phyloP scores from a whole-genome alignment of 352 stramenopile species.

The Halophytophthora polymorphica region DNA sequence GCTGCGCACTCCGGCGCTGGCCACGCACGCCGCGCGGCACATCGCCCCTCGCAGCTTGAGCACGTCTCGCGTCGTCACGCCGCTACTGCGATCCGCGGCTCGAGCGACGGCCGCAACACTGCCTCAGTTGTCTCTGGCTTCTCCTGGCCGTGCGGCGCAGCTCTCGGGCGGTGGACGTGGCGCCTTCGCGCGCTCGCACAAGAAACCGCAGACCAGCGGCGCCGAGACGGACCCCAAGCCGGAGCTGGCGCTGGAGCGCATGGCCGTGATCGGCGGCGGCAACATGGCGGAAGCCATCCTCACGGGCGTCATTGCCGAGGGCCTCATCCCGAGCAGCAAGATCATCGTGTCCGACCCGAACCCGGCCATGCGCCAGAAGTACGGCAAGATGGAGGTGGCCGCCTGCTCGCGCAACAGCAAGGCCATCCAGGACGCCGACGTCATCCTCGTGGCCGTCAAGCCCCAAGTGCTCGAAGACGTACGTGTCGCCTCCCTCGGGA shows the following conservation, averaged over 20 bases:
- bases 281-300: constrained; percentile 91
- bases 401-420: constrained; percentile 61
- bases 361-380: constrained; percentile 60
- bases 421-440: constrained; percentile 76
- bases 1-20: no score
- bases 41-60: no score
- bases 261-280: constrained; percentile 83
- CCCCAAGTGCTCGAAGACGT: constrained; percentile 91
- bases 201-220: constrained; percentile 7
- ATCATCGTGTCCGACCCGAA: constrained; percentile 84
- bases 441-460: constrained; percentile 94
- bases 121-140: background rate
- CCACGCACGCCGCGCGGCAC: no score
- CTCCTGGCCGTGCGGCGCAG: background rate
- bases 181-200: constrained; percentile 22
- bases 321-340: constrained; percentile 59
- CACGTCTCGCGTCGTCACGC: background rate
- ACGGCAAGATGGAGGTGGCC: constrained; percentile 46
- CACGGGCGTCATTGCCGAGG: constrained; percentile 67
- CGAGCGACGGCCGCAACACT: constrained; percentile 1
- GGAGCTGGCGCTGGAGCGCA: constrained; percentile 42
- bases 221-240: constrained; percentile 1
- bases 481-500: constrained; percentile 4
- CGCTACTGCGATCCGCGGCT: background rate
- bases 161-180: constrained; percentile 18